These are phyloP conservation scores for Craspedostauros australis DNA, from an alignment of 108 stramenopile species.

Conservation along the genomic window DNA sequence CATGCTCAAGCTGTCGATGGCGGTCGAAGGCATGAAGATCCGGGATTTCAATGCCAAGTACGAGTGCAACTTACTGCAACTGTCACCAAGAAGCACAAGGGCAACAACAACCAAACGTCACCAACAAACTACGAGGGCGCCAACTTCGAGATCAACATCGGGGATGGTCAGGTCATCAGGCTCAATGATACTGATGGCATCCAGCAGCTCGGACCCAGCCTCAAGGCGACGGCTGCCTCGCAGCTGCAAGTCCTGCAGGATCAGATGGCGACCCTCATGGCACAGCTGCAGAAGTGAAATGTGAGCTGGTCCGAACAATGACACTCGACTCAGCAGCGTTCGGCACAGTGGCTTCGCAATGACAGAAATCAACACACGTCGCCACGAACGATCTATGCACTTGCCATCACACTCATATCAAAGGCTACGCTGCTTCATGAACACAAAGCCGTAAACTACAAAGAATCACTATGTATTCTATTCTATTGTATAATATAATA, in stretches of 20 bases:
- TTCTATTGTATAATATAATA: too few species aligned
- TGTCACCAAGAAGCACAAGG: conserved; percentile 54
- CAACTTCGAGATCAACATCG: conserved; percentile 58
- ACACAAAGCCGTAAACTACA: too few species aligned
- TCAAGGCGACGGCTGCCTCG: conserved; percentile 50
- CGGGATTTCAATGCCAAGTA: conserved; percentile 57
- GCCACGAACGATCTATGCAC: too few species aligned
- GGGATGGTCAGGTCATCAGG: conserved; percentile 58
- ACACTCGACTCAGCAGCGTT: too few species aligned
- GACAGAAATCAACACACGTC: too few species aligned
- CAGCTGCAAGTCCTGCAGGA: conserved; percentile 68
- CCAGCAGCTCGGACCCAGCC: conserved; percentile 34
- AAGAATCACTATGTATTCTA: too few species aligned
- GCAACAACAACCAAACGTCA: conserved; percentile 8
- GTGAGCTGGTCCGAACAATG: too few species aligned
- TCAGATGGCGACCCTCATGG: conserved; percentile 74
- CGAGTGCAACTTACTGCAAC: conserved; percentile 63
- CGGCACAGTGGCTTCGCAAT: too few species aligned
- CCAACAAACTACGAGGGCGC: conserved; percentile 16
- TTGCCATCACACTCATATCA: too few species aligned
- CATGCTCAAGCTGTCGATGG: conserved; percentile 47
- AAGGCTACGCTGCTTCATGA: too few species aligned
- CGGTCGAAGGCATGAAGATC: conserved; percentile 51
- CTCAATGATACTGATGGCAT: conserved; percentile 52
- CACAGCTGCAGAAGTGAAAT: conserved; percentile 41